These are phyloP conservation scores for Eucalyptus grandis DNA, from an alignment of 345 rosid genomes.

Conservation along the genomic window DNA sequence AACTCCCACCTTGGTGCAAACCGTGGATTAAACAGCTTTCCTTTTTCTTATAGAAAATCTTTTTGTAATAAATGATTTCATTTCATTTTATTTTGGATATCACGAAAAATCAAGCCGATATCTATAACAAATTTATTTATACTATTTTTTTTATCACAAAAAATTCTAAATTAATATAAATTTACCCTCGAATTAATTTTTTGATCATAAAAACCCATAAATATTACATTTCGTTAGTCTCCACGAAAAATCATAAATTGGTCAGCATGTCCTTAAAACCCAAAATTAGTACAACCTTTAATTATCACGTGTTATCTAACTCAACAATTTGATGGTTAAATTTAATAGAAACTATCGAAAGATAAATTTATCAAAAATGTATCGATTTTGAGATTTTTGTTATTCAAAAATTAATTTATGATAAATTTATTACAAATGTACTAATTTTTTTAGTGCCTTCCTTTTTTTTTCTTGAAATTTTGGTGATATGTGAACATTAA, in stretches of 20 bases:
- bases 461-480: not conserved
- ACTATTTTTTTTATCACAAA: rapidly evolving
- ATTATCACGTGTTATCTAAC: no score
- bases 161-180: no score
- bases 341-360: no score
- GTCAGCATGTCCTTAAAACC: no score
- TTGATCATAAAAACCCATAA: no score
- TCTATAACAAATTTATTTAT: rapidly evolving
- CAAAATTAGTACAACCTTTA: no score
- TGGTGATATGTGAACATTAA: not conserved
- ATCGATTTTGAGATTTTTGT: rapidly evolving
- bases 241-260: no score
- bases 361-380: rapidly evolving
- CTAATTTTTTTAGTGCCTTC: not conserved
- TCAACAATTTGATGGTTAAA: no score
- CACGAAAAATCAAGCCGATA: rapidly evolving
- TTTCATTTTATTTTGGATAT: not conserved
- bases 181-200: no score
- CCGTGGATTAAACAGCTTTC: not conserved
- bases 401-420: no score
- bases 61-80: not conserved
- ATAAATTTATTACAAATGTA: no score
- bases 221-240: no score
- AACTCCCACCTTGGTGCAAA: not conserved
- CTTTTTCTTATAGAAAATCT: not conserved